These are phyloP conservation scores for Vanderwaltozyma polyspora DNA, from an alignment of 805 yeast species.

Conservation along the genomic window DNA sequence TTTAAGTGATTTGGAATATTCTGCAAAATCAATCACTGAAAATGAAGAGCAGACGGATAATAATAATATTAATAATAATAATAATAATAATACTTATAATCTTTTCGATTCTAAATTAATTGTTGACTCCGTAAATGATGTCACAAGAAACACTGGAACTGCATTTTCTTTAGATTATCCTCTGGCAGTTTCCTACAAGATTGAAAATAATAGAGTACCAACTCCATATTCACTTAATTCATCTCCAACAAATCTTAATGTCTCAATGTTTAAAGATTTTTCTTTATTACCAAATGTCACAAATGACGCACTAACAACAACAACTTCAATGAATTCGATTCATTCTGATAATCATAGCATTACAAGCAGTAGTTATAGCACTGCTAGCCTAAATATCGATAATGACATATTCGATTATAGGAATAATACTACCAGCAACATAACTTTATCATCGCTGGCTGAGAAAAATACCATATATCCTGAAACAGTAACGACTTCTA, in stretches of 20 bases:
- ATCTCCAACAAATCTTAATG: background rate
- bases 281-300: background rate
- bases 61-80: no score
- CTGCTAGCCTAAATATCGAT: no score
- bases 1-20: no score
- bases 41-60: no score
- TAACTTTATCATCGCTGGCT: background rate
- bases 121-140: no score
- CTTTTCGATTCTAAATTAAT: no score
- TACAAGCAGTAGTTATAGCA: background rate
- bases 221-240: background rate
- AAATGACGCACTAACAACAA: no score
- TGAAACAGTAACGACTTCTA: no score
- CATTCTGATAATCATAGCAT: background rate
- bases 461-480: background rate
- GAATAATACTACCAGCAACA: background rate
- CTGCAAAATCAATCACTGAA: no score
- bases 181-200: background rate
- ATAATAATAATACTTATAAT: no score
- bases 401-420: background rate
- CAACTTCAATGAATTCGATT: background rate
- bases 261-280: background rate
- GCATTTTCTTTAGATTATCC: background rate
- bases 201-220: background rate
- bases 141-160: background rate